Base-by-base conservation (phyloP, 148 eudicot genomes). In the Nyssa sinensis region DNA sequence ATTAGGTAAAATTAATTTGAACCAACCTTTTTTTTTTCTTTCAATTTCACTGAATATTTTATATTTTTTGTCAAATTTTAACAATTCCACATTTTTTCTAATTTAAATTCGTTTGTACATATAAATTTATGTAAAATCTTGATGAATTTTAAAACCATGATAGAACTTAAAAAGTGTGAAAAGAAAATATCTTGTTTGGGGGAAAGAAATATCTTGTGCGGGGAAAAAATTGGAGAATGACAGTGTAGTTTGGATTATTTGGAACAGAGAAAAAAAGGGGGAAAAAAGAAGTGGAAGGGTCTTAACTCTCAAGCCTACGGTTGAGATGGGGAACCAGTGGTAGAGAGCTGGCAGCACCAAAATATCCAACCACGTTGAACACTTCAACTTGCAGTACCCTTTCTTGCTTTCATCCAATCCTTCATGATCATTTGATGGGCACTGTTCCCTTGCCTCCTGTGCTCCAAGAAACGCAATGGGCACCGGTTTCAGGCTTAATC, bases 241-340 rank as follows among this genome's bases (percentile, higher is more conserved):
- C 23, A 12, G 55, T 1, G 84, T 14, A 37, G 72, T 19, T 32
- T 70, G 35, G 62, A 58, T 58, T 58, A 10, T 21, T 58, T 24
- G 74, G 23, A n/a, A n/a, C n/a, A n/a, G n/a, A n/a, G n/a, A n/a
- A n/a, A n/a, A n/a, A n/a, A n/a, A n/a, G n/a, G n/a, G n/a, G n/a
- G n/a, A n/a, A n/a, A n/a, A n/a, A n/a, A n/a, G n/a, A n/a, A n/a
- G n/a, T n/a, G n/a, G n/a, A n/a, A n/a, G 73, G 62, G 27, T 33
- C 7, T 7, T 34, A 53, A 17, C 41, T 12, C 49, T 69, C 16
- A 70, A 14, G n/a, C 35, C 5, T 23, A 34, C 31, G 51, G 72
- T 34, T 67, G 41, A 55, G 91, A 88, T 88, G 87, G 82, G 86
- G 83, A 83, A 85, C 74, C 74, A 83, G 89, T 88, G 91, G 87